Conservation (phyloP, 2,329 filamentous ascomycete species). For the Sclerotinia sclerotiorum region DNA sequence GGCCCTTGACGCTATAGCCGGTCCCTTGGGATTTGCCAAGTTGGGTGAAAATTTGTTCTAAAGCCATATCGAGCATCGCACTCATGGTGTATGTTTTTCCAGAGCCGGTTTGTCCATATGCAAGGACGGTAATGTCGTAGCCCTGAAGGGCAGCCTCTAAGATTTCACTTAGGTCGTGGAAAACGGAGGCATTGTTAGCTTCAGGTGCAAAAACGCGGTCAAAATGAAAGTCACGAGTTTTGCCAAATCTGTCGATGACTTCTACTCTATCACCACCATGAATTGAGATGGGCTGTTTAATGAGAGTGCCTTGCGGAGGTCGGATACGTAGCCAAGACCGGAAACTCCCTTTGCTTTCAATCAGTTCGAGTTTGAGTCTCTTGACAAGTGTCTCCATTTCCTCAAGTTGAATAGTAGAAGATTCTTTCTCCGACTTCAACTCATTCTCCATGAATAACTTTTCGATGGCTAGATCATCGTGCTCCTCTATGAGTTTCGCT, state of each 20-base stretch:
- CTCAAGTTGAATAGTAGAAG: not conserved
- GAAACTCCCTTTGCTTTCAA: constrained; percentile 7
- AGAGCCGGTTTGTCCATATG: constrained; percentile 95
- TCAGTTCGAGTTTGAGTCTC: not conserved
- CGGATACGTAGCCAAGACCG: not conserved
- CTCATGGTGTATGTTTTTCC: constrained; percentile 98
- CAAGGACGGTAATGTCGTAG: constrained; percentile 98
- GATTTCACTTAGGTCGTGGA: constrained; percentile 93
- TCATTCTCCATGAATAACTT: not conserved
- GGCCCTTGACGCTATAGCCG: constrained; percentile 83
- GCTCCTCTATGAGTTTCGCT: not conserved
- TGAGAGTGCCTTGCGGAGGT: not conserved
- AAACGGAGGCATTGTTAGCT: constrained; percentile 79
- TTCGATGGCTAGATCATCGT: not conserved
- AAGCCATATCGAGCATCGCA: constrained; percentile 90
- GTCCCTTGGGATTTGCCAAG: constrained; percentile 89
- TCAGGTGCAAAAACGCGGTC: constrained; percentile 85
- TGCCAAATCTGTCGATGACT: constrained; percentile 44
- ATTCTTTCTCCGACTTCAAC: not conserved
- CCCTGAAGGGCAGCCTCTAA: constrained; percentile 95
- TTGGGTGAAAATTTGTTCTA: constrained; percentile 85
- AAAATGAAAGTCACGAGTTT: constrained; percentile 83
- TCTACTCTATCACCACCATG: not conserved
- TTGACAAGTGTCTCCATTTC: not conserved
- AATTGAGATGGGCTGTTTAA: not conserved